Conservation (phyloP, 1,139 yeast species). For the Protomyces lactucae-debilis region DNA sequence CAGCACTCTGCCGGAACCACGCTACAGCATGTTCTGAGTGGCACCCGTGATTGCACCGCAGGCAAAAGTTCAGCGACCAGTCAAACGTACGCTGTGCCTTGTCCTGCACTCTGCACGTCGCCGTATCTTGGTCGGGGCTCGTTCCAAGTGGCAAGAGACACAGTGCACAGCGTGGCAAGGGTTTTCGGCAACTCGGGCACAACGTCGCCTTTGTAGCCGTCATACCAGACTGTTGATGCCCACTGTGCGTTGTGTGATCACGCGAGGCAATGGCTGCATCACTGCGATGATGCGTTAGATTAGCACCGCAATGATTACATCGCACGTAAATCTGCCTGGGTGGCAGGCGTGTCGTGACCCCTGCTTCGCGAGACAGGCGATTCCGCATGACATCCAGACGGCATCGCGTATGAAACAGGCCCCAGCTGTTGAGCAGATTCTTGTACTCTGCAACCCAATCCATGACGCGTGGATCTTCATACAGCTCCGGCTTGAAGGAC, state of each 20-base stretch:
- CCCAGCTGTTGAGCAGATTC: conserved; percentile 76
- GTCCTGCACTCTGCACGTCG: conserved; percentile 30
- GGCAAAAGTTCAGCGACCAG: conserved; percentile 65
- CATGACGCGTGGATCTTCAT: conserved; percentile 48
- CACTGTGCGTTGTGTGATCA: background rate
- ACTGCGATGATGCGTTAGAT: conserved; percentile 14
- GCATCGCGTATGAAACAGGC: conserved; percentile 69
- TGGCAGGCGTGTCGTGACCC: conserved; percentile 48
- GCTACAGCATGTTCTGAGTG: conserved; percentile 94
- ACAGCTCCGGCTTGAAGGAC: conserved; percentile 76
- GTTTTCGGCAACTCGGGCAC: conserved; percentile 26
- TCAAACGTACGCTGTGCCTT: conserved; percentile 8
- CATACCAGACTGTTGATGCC: background rate
- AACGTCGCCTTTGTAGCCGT: background rate
- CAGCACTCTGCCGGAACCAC: conserved; percentile 82
- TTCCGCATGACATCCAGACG: conserved; percentile 76
- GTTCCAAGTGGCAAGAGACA: conserved; percentile 76
- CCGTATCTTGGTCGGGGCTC: conserved; percentile 49
- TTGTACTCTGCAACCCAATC: conserved; percentile 49
- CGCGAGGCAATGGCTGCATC: background rate
- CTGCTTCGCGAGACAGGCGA: conserved; percentile 49
- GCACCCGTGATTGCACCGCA: conserved; percentile 86
- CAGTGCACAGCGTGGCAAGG: conserved; percentile 65
- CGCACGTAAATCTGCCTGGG: conserved; percentile 76
- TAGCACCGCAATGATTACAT: conserved; percentile 73